Percentiles rank a stretch among this genome's conserved stretches.
These are phyloP conservation scores for Pichia manshurica DNA, from an alignment of 805 yeast species.

Conservation along the genomic window DNA sequence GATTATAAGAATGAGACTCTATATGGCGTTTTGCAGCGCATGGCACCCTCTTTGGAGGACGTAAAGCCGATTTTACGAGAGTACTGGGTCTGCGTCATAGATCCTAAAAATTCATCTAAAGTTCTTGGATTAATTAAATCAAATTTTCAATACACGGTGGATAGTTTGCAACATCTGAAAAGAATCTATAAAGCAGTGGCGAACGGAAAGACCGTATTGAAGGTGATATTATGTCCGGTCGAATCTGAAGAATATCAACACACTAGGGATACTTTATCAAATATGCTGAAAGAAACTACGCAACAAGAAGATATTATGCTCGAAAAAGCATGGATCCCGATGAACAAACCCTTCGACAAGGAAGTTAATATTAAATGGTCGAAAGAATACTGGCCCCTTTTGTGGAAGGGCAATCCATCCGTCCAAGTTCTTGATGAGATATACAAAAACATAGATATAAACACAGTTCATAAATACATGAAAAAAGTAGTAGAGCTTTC, in stretches of 20 bases:
- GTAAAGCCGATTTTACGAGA: slow-evolving; percentile 27
- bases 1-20: slow-evolving; percentile 39
- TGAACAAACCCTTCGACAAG: slow-evolving; percentile 60
- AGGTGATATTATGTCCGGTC: slow-evolving; percentile 44
- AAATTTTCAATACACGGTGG: slow-evolving; percentile 24
- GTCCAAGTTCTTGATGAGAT: slow-evolving; percentile 57
- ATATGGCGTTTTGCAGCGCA: slow-evolving; percentile 36
- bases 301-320: slow-evolving; percentile 8
- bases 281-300: neutral
- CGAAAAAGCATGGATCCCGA: slow-evolving; percentile 42
- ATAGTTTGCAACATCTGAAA: slow-evolving; percentile 42
- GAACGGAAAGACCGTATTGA: slow-evolving; percentile 16
- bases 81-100: slow-evolving; percentile 42
- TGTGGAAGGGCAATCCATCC: slow-evolving; percentile 91
- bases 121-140: slow-evolving; percentile 24
- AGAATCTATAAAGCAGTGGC: slow-evolving; percentile 35
- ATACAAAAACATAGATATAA: slow-evolving; percentile 37
- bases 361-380: slow-evolving; percentile 68
- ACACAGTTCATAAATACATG: slow-evolving; percentile 33
- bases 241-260: slow-evolving; percentile 26
- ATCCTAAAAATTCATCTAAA: slow-evolving; percentile 31
- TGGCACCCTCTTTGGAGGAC: slow-evolving; percentile 28
- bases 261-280: slow-evolving; percentile 16
- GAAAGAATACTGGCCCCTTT: slow-evolving; percentile 69
- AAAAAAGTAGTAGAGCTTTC: slow-evolving; percentile 20